phyloP scores from a whole-genome alignment of 1,284 basidiomycete genomes.

The Pseudozyma hubeiensis region DNA sequence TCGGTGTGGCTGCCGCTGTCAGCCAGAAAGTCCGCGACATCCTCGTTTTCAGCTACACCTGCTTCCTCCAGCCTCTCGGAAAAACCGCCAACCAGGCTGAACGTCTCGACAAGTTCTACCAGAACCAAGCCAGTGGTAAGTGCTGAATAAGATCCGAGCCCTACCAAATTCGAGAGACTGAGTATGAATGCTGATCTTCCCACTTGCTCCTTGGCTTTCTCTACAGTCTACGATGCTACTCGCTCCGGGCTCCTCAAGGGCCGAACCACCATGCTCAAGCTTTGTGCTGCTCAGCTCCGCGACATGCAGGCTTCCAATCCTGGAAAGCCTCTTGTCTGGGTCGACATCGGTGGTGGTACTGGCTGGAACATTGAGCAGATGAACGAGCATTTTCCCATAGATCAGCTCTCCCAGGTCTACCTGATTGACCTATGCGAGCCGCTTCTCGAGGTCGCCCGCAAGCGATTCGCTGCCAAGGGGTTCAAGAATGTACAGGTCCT shows the following conservation, averaged over 20 bases:
- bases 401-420: slow-evolving; percentile 73
- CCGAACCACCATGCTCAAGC: slow-evolving; percentile 69
- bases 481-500: slow-evolving; percentile 82
- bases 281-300: slow-evolving; percentile 78
- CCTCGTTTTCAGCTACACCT: slow-evolving; percentile 65
- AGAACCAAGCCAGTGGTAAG: slow-evolving; percentile 65
- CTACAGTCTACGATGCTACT: slow-evolving; percentile 65
- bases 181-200: not conserved
- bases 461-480: slow-evolving; percentile 77
- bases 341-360: slow-evolving; percentile 85
- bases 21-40: slow-evolving; percentile 50
- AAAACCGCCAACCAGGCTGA: slow-evolving; percentile 65
- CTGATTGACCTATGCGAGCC: slow-evolving; percentile 82
- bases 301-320: slow-evolving; percentile 70
- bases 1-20: slow-evolving; percentile 44
- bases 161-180: not conserved
- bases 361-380: slow-evolving; percentile 86
- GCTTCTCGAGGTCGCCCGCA: slow-evolving; percentile 78
- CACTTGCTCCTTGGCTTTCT: not conserved
- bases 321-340: slow-evolving; percentile 77
- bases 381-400: slow-evolving; percentile 76
- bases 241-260: slow-evolving; percentile 66
- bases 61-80: slow-evolving; percentile 68
- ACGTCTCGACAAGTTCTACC: slow-evolving; percentile 66
- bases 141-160: not conserved